Base-by-base conservation (phyloP, 768 basidiomycete genomes). In the Dentipellis sp. region DNA sequence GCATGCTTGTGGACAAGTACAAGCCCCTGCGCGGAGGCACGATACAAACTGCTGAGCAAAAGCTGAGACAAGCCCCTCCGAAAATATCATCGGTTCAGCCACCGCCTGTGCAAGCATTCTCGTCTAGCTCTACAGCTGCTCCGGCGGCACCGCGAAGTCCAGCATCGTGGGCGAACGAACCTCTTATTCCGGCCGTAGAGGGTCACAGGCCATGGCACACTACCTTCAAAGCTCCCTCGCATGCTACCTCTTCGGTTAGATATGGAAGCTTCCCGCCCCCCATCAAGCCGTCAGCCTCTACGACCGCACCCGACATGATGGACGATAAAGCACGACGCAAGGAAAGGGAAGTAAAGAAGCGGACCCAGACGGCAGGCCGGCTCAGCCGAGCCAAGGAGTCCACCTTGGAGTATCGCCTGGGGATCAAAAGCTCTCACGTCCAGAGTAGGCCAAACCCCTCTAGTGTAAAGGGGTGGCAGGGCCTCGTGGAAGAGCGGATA, bases 1-100 rank as follows among this genome's bases (percentile, higher is more conserved):
- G 90, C 19, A 93, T 94, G 88, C 76, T 93, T 5, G 77, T 91
- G 36, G 91, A 93, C 73, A 87, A 89, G 66, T 84, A 92, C 73
- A 91, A 88, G 68, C 89, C 91, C 1, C 69, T 91, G 36, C 77
- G 88, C n/a, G 77, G 73, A 9, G 83, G 81, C 9, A 66, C 71
- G 10, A 76, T 87, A 45, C 68, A 73, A 58, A 75, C 78, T 1
- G 85, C 86, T 6, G 86, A 90, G 52, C 73, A 87, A 65, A 88
- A 83, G 66, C 61, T 88, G 52, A 83, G 77, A 66, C 69, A 74
- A 46, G 67, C 71, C 1, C 77, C 75, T 1, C 78, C 79, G 4
- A 70, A 64, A 37, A 63, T 81, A 46, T 65, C 60, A 11, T 50
- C 61, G 35, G n/a, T n/a, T 14, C n/a, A 46, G 17, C 16, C 16